A percentile compares a stretch with the other conserved stretches of the same genome.
Evolutionary conservation across 2,329 filamentous ascomycete genomes (phyloP).

Genomic region (Rachicladosporium sp.): DNA sequence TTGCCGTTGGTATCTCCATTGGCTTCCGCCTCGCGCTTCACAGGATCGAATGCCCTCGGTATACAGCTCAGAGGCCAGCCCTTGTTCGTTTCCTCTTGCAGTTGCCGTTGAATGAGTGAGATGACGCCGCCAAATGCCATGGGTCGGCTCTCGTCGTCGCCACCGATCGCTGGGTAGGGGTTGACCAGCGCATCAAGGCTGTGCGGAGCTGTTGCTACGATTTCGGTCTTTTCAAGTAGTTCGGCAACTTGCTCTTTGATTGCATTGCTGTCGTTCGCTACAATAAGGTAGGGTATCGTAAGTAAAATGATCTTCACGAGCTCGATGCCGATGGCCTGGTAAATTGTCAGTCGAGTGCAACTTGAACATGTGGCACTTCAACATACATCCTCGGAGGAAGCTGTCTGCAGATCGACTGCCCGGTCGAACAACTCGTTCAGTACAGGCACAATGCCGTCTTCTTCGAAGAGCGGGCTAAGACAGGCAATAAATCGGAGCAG

Average conservation of each 20-base stretch:
- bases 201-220: constrained; percentile 82
- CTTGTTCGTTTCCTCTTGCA: constrained; percentile 61
- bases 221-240: constrained; percentile 84
- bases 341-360: constrained; percentile 9
- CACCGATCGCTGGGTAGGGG: constrained; percentile 52
- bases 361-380: background rate
- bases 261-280: constrained; percentile 51
- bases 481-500: constrained; percentile 81
- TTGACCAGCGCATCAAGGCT: constrained; percentile 76
- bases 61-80: constrained; percentile 63
- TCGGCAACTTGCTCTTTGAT: constrained; percentile 63
- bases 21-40: constrained; percentile 14
- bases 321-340: constrained; percentile 55
- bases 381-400: constrained; percentile 80
- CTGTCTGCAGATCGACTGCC: constrained; percentile 82
- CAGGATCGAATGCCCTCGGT: constrained; percentile 41
- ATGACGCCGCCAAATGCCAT: constrained; percentile 59
- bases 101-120: constrained; percentile 71
- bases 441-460: constrained; percentile 72
- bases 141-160: constrained; percentile 46
- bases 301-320: constrained; percentile 93
- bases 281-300: constrained; percentile 82
- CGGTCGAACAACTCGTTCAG: constrained; percentile 79
- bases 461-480: constrained; percentile 66
- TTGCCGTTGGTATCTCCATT: constrained; percentile 50